phyloP scores from a whole-genome alignment of 129 eudicot species.

The Flaveria bidentis region DNA sequence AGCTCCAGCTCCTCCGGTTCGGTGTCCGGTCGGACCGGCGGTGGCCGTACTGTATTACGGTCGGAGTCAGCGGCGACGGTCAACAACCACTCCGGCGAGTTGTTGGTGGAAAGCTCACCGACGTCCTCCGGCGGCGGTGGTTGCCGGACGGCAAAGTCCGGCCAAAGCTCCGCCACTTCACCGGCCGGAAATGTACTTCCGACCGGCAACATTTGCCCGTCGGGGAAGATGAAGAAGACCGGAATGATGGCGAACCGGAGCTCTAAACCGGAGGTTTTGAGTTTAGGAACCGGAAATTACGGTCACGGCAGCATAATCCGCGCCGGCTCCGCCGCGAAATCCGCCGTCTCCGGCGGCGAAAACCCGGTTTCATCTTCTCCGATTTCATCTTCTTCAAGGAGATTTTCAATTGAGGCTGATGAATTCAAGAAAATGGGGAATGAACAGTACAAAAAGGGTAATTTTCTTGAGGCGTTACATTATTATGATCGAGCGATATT shows the following conservation, averaged over 20 bases:
- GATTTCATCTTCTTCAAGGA: conserved; percentile 4
- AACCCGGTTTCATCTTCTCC: background rate
- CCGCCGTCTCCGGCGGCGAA: conserved; percentile 25
- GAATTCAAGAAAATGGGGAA: conserved; percentile 66
- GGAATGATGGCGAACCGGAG: conserved; percentile 57
- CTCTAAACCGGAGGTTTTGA: conserved; percentile 59
- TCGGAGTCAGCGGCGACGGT: conserved; percentile 33
- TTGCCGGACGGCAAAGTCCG: conserved; percentile 33
- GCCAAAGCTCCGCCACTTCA: conserved; percentile 62
- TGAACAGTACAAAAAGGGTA: conserved; percentile 55
- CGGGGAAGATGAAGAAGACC: conserved; percentile 59
- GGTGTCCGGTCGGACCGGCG: conserved; percentile 54
- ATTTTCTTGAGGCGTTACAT: conserved; percentile 60
- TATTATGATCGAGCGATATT: conserved; percentile 66
- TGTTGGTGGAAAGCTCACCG: conserved; percentile 75
- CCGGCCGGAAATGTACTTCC: conserved; percentile 63
- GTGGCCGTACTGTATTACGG: conserved; percentile 19
- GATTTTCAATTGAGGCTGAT: conserved; percentile 49
- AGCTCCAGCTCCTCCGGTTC: conserved; percentile 93
- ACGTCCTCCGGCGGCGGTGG: conserved; percentile 35
- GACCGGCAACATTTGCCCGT: conserved; percentile 69
- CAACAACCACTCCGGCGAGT: conserved; percentile 69
- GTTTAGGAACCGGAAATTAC: conserved; percentile 67
- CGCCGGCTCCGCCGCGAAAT: conserved; percentile 39
- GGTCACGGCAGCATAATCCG: conserved; percentile 96